phyloP scores from a whole-genome alignment of 176 grass and related monocot species.

The Cocos nucifera region DNA sequence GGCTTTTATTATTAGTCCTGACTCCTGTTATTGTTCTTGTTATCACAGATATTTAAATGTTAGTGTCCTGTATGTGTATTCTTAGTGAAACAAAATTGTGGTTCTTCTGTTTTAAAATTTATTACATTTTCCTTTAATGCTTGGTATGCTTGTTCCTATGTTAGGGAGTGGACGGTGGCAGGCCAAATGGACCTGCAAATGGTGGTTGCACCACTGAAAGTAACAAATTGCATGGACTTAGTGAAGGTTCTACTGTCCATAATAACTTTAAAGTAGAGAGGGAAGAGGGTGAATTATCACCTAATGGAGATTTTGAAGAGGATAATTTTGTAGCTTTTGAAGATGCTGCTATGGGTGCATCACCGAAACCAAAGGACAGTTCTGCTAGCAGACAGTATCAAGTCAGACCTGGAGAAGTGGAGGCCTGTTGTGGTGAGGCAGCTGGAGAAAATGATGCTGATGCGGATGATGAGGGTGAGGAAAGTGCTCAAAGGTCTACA shows the following conservation, averaged over 20 bases:
- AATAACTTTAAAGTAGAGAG: constrained; percentile 40
- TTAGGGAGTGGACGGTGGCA: constrained; percentile 21
- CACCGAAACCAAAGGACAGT: constrained; percentile 19
- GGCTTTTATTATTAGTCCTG: too few relatives aligned
- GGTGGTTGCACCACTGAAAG: background rate
- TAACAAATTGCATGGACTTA: constrained; percentile 10
- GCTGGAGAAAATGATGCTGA: constrained; percentile 18
- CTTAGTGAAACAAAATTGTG: constrained; percentile 8
- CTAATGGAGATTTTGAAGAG: constrained; percentile 50
- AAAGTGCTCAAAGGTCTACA: constrained; percentile 14
- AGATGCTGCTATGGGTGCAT: constrained; percentile 6
- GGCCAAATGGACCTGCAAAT: constrained; percentile 18
- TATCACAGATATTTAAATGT: too few relatives aligned
- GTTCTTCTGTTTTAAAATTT: background rate
- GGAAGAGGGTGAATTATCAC: constrained; percentile 72
- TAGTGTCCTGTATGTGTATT: background rate
- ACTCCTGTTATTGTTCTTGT: too few relatives aligned
- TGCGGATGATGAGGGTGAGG: constrained; percentile 20
- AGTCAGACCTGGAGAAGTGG: background rate
- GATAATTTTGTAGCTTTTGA: constrained; percentile 37
- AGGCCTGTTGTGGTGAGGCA: constrained; percentile 1
- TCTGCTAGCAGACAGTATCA: constrained; percentile 16
- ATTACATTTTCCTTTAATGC: background rate
- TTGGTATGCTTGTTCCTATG: constrained; percentile 9
- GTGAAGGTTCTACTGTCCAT: constrained; percentile 17